A percentile compares a stretch with the other conserved stretches of the same genome.
Conservation (phyloP, 176 grass and related monocot species). For the Avena sativa region DNA sequence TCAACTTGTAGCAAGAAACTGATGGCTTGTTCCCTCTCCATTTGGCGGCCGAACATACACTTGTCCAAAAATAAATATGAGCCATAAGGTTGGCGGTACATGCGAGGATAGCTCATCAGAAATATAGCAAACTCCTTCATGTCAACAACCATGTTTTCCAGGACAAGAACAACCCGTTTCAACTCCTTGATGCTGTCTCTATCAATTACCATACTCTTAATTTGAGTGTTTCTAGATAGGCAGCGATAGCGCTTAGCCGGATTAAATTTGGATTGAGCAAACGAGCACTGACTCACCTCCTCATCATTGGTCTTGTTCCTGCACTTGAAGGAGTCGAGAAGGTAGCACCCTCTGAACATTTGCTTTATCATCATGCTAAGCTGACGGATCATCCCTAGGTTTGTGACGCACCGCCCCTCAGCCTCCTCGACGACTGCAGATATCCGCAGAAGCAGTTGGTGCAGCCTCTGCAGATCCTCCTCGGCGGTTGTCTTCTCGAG, state of each 20-base stretch:
- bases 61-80: not conserved
- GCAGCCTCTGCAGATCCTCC: not conserved
- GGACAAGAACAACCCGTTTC: not conserved
- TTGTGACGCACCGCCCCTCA: no score
- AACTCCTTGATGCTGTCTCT: not conserved
- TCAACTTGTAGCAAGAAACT: not conserved
- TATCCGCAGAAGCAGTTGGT: not conserved
- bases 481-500: not conserved
- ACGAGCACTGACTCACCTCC: not conserved
- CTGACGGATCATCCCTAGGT: no score
- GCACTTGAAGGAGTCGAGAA: not conserved
- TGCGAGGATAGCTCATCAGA: not conserved
- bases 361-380: no score
- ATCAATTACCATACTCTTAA: not conserved
- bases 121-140: slow-evolving; percentile 4
- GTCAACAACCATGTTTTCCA: not conserved
- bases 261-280: slow-evolving; percentile 18
- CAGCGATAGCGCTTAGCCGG: not conserved
- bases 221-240: not conserved
- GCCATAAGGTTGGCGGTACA: not conserved
- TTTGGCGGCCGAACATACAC: slow-evolving; percentile 10
- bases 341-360: not conserved
- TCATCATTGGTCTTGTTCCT: not conserved
- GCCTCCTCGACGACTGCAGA: not conserved
- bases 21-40: slow-evolving; percentile 23